These are phyloP conservation scores for Kregervanrija pseudodelftensis DNA, from an alignment of 805 yeast genomes.

Conservation along the genomic window DNA sequence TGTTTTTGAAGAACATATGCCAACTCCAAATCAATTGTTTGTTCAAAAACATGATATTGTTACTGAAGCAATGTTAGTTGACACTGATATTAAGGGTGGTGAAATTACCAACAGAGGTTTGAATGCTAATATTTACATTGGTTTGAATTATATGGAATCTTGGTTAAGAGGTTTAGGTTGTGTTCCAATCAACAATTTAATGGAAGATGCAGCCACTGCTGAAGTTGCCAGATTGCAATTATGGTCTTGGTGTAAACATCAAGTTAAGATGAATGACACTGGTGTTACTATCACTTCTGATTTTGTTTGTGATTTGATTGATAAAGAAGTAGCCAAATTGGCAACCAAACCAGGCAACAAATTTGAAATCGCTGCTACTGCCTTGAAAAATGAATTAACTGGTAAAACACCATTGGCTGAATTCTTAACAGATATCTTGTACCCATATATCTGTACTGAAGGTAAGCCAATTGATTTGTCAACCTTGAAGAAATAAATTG, in stretches of 20 bases:
- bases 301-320: conserved; percentile 47
- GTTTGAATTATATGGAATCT: conserved; percentile 75
- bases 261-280: conserved; percentile 50
- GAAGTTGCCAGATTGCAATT: conserved; percentile 80
- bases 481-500: conserved; percentile 18
- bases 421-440: conserved; percentile 68
- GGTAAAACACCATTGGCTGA: conserved; percentile 64
- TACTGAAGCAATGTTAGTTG: conserved; percentile 51
- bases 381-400: conserved; percentile 65
- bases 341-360: conserved; percentile 54
- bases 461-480: conserved; percentile 26
- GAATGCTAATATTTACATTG: conserved; percentile 64
- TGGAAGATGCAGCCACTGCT: conserved; percentile 91
- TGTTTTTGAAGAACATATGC: conserved; percentile 70
- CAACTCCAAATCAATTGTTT: conserved; percentile 71
- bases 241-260: conserved; percentile 79
- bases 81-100: conserved; percentile 57
- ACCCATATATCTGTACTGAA: conserved; percentile 60
- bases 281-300: conserved; percentile 54
- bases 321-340: conserved; percentile 53
- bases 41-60: conserved; percentile 38
- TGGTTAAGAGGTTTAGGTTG: conserved; percentile 83
- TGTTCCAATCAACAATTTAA: conserved; percentile 76
- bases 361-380: conserved; percentile 60
- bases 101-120: conserved; percentile 66